A percentile compares a stretch with the other conserved stretches of the same genome.
phyloP scores from a whole-genome alignment of 2,329 filamentous ascomycete genomes.

The Bipolaris victoriae region DNA sequence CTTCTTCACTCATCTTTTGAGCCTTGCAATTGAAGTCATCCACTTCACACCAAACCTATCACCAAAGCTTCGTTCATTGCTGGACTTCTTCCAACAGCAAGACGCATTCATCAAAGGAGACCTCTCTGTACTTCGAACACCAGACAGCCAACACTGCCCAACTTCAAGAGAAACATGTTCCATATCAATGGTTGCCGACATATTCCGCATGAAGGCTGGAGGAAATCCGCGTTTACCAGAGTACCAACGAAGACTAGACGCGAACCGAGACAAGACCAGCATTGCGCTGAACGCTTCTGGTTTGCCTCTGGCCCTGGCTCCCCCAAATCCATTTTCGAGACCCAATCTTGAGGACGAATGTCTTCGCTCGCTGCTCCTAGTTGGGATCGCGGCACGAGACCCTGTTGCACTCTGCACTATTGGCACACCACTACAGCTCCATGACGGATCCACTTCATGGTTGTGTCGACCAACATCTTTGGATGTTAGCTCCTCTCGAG shows the following conservation, averaged over 20 bases:
- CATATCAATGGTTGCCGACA: constrained; percentile 41
- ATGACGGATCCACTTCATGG: constrained; percentile 45
- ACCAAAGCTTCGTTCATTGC: constrained; percentile 29
- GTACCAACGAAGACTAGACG: constrained; percentile 49
- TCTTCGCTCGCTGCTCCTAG: constrained; percentile 49
- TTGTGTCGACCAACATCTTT: constrained; percentile 37
- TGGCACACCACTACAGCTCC: constrained; percentile 39
- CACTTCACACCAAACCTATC: constrained; percentile 18
- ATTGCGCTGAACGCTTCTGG: constrained; percentile 52
- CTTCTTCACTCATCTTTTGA: constrained; percentile 51
- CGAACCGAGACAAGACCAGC: constrained; percentile 52
- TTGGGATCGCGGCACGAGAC: constrained; percentile 51
- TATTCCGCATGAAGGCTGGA: constrained; percentile 51
- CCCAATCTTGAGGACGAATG: constrained; percentile 50
- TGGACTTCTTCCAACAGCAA: constrained; percentile 26
- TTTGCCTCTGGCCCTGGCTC: constrained; percentile 47
- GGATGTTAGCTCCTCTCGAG: constrained; percentile 23
- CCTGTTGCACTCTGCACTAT: constrained; percentile 50
- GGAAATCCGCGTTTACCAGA: constrained; percentile 51
- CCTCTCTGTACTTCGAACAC: constrained; percentile 18
- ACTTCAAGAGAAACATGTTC: constrained; percentile 12
- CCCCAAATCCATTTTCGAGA: constrained; percentile 35
- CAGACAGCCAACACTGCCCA: constrained; percentile 23
- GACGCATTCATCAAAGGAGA: constrained; percentile 9
- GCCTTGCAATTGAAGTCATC: constrained; percentile 40